Evolutionary conservation across 225 moss, liverwort and hornwort species (phyloP), one percentile per base, ranked within the genome.

Genomic region (Polytrichum formosum): DNA sequence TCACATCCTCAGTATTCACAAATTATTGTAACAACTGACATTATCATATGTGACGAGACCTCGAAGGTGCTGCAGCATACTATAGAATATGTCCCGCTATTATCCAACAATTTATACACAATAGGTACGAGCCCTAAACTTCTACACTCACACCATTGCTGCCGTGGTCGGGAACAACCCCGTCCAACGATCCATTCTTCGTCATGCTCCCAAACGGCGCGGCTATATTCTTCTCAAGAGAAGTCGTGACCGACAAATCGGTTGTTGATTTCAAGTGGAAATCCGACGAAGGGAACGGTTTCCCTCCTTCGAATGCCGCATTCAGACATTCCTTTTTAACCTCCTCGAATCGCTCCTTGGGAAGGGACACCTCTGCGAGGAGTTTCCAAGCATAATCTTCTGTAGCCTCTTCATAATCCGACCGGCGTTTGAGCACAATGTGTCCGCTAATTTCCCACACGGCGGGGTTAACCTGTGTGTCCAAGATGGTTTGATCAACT

Each of bases 391-490:
- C 89, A 27, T 85, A 87, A 5, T 89, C 91, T 54, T 96, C 93
- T 1, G 87, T 85, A 2, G 85, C 91, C 17, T 72, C 65, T 6
- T 90, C 89, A 28, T 81, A 93, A 66, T 96, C 91, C 63, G 80
- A 74, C 61, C 73, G 69, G 16, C 87, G 90, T 72, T 93, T 93
- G 35, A 96, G 84, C 29, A 96, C 92, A 31, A 96, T 93, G 56
- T 96, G 96, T 1, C 96, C 96, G 56, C 96, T 91, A 1, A 96
- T 96, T 58, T 96, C 96, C 96, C 96, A 96, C 2, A 86, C 90
- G 7, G 96, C 93, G 55, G 93, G 96, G 1, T 96, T 96, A 1
- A 96, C 90, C 61, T 93, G 87, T 0, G 83, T 91, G 20, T 93
- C 93, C 2, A 96, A 68, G 56, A 93, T 77, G 2, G 80, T 82